These are phyloP conservation scores for Umbelopsis sp. DNA, from an alignment of 192 early-diverging fungal species.

Conservation along the genomic window DNA sequence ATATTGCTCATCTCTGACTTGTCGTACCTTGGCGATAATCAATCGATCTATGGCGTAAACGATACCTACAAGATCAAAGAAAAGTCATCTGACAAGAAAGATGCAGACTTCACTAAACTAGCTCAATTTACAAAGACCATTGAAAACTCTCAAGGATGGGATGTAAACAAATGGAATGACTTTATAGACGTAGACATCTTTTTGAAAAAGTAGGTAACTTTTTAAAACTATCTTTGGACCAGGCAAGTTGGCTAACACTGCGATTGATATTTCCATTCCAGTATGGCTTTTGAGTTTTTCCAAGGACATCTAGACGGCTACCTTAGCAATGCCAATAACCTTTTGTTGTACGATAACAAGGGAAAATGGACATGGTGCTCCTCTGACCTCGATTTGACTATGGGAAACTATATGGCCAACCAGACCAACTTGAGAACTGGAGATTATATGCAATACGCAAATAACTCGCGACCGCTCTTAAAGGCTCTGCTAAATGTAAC, in stretches of 20 bases:
- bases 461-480: not conserved
- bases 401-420: not conserved
- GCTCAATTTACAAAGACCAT: not conserved
- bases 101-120: slow-evolving; percentile 5
- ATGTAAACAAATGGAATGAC: slow-evolving; percentile 8
- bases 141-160: not conserved
- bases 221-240: not conserved
- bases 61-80: slow-evolving; percentile 10
- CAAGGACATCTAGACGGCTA: slow-evolving; percentile 19
- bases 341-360: slow-evolving; percentile 14
- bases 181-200: slow-evolving; percentile 17
- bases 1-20: slow-evolving; percentile 6
- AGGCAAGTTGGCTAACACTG: not conserved
- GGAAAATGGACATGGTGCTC: slow-evolving; percentile 2
- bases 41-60: not conserved
- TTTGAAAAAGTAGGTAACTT: slow-evolving; percentile 19
- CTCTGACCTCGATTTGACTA: slow-evolving; percentile 23
- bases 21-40: not conserved
- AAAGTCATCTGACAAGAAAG: not conserved
- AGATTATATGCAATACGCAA: slow-evolving; percentile 13
- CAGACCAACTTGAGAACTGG: not conserved
- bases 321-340: slow-evolving; percentile 20
- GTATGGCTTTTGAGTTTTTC: slow-evolving; percentile 20
- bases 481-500: not conserved
- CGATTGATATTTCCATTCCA: not conserved